phyloP scores from a whole-genome alignment of 2,329 filamentous ascomycete genomes.

The Microdochium bolleyi region DNA sequence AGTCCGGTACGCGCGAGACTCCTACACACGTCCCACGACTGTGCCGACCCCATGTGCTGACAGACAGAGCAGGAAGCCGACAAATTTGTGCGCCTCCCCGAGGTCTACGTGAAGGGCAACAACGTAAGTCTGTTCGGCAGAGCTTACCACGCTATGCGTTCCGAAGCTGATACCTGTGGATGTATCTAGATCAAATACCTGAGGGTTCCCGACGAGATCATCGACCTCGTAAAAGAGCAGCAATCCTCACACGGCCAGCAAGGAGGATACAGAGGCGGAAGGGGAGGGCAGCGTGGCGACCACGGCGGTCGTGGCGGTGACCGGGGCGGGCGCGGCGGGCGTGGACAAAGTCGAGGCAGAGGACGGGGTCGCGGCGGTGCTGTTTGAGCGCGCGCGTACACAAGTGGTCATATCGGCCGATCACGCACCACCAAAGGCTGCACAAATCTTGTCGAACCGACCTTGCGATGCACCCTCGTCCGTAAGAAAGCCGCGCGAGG shows the following conservation, averaged over 20 bases:
- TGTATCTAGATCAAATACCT: conserved; percentile 85
- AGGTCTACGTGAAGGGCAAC: conserved; percentile 95
- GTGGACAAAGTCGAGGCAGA: conserved; percentile 39
- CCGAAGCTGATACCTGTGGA: conserved; percentile 10
- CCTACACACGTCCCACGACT: not conserved
- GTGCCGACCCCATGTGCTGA: conserved; percentile 9
- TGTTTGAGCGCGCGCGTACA: not conserved
- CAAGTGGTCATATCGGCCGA: not conserved
- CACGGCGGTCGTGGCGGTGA: conserved; percentile 48
- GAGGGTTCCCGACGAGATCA: conserved; percentile 90
- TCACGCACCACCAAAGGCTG: too few species aligned
- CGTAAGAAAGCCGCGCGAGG: too few species aligned
- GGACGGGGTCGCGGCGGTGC: conserved; percentile 27
- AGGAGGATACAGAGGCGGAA: conserved; percentile 56
- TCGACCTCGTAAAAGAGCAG: conserved; percentile 88
- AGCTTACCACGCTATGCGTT: not conserved
- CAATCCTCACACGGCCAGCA: conserved; percentile 58
- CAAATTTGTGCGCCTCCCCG: conserved; percentile 83
- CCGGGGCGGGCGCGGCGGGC: conserved; percentile 46
- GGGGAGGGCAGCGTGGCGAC: conserved; percentile 51
- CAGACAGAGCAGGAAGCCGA: conserved; percentile 66
- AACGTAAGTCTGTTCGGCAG: conserved; percentile 56
- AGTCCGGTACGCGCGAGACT: conserved; percentile 54
- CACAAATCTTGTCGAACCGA: too few species aligned
- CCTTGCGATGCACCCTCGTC: too few species aligned